Base-by-base conservation (phyloP, 23 red algal genomes). In the Gracilaria gracilis region DNA sequence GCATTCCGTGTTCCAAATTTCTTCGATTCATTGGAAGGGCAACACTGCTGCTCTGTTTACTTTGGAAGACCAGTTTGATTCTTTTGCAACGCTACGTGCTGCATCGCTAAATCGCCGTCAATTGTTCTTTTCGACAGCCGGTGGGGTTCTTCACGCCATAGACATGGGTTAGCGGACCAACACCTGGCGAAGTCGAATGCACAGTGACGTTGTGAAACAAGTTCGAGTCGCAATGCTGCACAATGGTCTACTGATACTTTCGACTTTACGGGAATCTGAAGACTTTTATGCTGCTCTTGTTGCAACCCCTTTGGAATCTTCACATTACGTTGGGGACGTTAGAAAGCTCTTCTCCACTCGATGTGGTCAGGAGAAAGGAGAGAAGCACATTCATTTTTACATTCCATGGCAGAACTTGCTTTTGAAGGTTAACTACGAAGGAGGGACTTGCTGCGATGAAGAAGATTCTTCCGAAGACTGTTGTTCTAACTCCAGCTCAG, bases 391-490 rank as follows among this genome's bases (percentile, higher is more conserved):
- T 0, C 74, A 90, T 67, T 81, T 90, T n/a, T 79, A 61, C 59
- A 57, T 64, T 2, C n/a, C 38, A 37, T 90, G 87, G 87, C 24
- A 74, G 16, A 74, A 46, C 21, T 50, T 62, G 21, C n/a, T 90
- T 16, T 71, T 90, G 57, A 59, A 80, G 28, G 57, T 77, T 14
- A 47, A 61, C 44, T 32, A 31, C n/a, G 29, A 61, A 20, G 79
- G 70, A 21, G 87, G 87, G 14, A 37, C 76, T 38, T 90, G 75
- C 25, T 80, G 87, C 47, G 57, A 46, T 77, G 74, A 90, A 65
- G 81, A 69, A 71, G 31, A 35, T 16, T 48, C 54, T 9, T 31
- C 3, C n/a, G 65, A 33, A 21, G 25, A 13, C 20, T 33, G 6
- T 14, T 13, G 12, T 32, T 69, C 12, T 28, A 27, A n/a, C 16